phyloP scores from a whole-genome alignment of 2,329 filamentous ascomycete genomes.

The Phyllachora maydis region DNA sequence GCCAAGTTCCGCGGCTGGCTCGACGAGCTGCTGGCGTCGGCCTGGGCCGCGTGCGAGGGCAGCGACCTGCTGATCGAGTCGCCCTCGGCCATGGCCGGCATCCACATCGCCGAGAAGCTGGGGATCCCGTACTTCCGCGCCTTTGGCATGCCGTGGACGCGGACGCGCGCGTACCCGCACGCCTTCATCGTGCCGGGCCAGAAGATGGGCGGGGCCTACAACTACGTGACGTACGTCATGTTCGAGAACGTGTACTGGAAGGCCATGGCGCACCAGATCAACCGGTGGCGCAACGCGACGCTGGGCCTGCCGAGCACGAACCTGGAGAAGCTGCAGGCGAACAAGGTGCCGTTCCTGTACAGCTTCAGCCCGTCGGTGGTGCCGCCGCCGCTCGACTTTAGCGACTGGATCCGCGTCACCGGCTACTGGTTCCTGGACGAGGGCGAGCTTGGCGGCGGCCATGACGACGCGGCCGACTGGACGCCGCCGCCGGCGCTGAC shows the following conservation, averaged over 20 bases:
- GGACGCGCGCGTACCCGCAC: slow-evolving; percentile 87
- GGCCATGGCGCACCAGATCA: slow-evolving; percentile 75
- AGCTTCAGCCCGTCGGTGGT: slow-evolving; percentile 93
- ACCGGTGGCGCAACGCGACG: slow-evolving; percentile 71
- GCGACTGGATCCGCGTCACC: slow-evolving; percentile 92
- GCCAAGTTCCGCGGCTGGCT: slow-evolving; percentile 87
- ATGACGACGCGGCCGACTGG: slow-evolving; percentile 31
- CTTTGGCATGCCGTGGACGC: slow-evolving; percentile 98
- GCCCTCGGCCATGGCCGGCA: slow-evolving; percentile 90
- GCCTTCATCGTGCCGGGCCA: slow-evolving; percentile 84
- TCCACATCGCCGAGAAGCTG: slow-evolving; percentile 89
- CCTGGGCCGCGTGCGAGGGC: slow-evolving; percentile 68
- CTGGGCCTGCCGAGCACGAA: slow-evolving; percentile 63
- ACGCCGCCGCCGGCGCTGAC: slow-evolving; percentile 54
- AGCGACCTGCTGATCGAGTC: slow-evolving; percentile 87
- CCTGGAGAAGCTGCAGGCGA: slow-evolving; percentile 79
- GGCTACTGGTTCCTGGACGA: slow-evolving; percentile 98
- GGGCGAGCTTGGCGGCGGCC: too few relatives aligned
- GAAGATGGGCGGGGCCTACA: slow-evolving; percentile 90
- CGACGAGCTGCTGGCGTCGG: slow-evolving; percentile 64
- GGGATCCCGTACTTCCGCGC: slow-evolving; percentile 89
- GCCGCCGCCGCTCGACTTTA: slow-evolving; percentile 84
- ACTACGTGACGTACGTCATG: slow-evolving; percentile 86
- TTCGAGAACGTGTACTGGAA: slow-evolving; percentile 98
- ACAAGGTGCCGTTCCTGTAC: slow-evolving; percentile 96